Conservation (phyloP, 805 yeast genomes). For the Candida succiphila region DNA sequence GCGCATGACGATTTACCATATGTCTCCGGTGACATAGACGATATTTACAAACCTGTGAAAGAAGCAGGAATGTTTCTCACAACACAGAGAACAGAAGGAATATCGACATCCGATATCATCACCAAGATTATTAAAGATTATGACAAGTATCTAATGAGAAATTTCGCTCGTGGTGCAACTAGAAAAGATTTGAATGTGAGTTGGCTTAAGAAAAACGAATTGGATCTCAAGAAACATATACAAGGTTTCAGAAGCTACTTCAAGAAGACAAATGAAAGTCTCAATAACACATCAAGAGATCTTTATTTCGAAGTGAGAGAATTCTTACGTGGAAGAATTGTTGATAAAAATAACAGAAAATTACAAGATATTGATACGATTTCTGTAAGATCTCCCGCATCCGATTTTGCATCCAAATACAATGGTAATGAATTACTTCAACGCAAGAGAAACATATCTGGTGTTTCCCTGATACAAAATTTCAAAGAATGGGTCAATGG, state of each 20-base stretch:
- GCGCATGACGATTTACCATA: conserved; percentile 98
- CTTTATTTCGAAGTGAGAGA: conserved; percentile 79
- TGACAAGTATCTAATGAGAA: conserved; percentile 93
- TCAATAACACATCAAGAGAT: conserved; percentile 70
- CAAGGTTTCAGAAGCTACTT: conserved; percentile 80
- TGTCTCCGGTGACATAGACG: conserved; percentile 81
- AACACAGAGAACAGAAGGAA: conserved; percentile 95
- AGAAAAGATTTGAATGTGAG: conserved; percentile 93
- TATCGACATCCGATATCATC: conserved; percentile 91
- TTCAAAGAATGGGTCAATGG: conserved; percentile 26
- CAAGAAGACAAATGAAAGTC: conserved; percentile 59
- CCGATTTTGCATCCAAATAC: conserved; percentile 56
- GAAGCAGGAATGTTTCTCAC: conserved; percentile 83
- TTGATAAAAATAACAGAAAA: conserved; percentile 3
- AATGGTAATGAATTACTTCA: conserved; percentile 41
- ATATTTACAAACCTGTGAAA: conserved; percentile 88
- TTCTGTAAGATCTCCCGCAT: conserved; percentile 40
- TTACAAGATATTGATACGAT: not conserved
- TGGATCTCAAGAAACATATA: conserved; percentile 87
- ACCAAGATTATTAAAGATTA: conserved; percentile 92
- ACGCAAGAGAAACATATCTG: conserved; percentile 8
- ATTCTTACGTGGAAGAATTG: conserved; percentile 34
- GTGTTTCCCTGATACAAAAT: conserved; percentile 16
- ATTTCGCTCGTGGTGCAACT: conserved; percentile 95
- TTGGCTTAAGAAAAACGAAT: conserved; percentile 95